Percentiles rank a stretch among this genome's conserved stretches.
phyloP scores from a whole-genome alignment of 129 eudicot species.

The Scalesia atractyloides region DNA sequence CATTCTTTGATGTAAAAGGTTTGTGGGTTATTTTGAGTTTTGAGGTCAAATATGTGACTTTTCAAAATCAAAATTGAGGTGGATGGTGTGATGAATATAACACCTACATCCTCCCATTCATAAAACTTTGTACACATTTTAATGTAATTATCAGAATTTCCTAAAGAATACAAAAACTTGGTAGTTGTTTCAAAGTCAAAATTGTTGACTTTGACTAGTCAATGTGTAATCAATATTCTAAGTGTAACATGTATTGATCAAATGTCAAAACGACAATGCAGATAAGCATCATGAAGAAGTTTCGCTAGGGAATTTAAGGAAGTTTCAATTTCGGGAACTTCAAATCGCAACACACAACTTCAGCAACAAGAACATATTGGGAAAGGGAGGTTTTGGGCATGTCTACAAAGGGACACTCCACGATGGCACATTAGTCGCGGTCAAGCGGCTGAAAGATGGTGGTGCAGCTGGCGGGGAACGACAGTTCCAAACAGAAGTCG shows the following conservation, averaged over 20 bases:
- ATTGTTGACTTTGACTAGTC: constrained; percentile 5
- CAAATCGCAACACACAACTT: constrained; percentile 80
- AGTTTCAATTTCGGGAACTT: constrained; percentile 73
- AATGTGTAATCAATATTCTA: neutral
- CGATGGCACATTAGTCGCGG: constrained; percentile 79
- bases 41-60: constrained; percentile 1
- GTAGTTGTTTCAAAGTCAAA: neutral
- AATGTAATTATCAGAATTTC: neutral
- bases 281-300: constrained; percentile 69
- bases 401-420: constrained; percentile 77
- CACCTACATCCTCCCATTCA: neutral
- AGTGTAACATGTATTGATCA: neutral
- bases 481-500: constrained; percentile 85
- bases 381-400: constrained; percentile 88
- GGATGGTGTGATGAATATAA: neutral
- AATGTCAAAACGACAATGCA: constrained; percentile 29
- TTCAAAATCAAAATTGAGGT: neutral
- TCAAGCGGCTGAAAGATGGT: constrained; percentile 86
- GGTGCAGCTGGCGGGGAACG: constrained; percentile 62
- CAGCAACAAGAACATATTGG: constrained; percentile 74
- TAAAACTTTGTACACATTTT: neutral
- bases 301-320: constrained; percentile 73
- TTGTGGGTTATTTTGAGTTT: constrained; percentile 29
- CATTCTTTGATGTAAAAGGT: constrained; percentile 67
- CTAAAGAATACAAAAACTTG: neutral